Conservation (phyloP, 768 basidiomycete genomes). For the Rossbeevera mucosa region DNA sequence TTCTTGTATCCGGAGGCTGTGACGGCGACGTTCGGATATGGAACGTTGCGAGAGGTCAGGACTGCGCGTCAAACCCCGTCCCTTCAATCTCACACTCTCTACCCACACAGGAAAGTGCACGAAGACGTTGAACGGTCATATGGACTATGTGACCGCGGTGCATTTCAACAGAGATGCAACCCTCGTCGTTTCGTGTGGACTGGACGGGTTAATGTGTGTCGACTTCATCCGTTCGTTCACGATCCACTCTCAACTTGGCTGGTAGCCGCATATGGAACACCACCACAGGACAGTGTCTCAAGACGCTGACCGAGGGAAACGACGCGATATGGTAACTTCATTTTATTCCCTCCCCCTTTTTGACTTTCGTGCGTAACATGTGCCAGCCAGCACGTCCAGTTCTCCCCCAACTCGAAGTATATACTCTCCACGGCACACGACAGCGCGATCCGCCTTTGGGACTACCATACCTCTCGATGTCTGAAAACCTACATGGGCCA, state of each 20-base stretch:
- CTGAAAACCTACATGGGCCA: slow-evolving; percentile 90
- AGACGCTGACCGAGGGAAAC: slow-evolving; percentile 89
- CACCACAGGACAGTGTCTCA: slow-evolving; percentile 88
- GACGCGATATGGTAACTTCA: slow-evolving; percentile 67
- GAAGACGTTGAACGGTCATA: slow-evolving; percentile 85
- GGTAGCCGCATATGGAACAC: slow-evolving; percentile 93
- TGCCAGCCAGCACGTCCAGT: slow-evolving; percentile 79
- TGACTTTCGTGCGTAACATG: not conserved
- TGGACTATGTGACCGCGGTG: slow-evolving; percentile 92
- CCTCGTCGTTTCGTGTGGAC: slow-evolving; percentile 85
- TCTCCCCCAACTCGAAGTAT: slow-evolving; percentile 94
- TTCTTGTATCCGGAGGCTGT: slow-evolving; percentile 88
- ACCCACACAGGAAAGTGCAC: slow-evolving; percentile 63
- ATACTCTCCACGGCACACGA: slow-evolving; percentile 93
- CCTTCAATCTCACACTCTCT: not conserved
- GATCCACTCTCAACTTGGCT: not conserved
- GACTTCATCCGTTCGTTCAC: slow-evolving; percentile 4
- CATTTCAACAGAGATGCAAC: slow-evolving; percentile 91
- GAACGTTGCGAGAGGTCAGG: slow-evolving; percentile 75
- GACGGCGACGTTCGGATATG: slow-evolving; percentile 93
- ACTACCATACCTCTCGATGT: slow-evolving; percentile 86
- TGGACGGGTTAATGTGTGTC: slow-evolving; percentile 90
- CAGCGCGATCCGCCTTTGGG: slow-evolving; percentile 90
- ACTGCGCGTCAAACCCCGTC: too few relatives aligned
- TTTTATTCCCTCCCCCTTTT: not conserved